Conservation (phyloP, 176 grass and related monocot genomes). For the Carex cristatella region DNA sequence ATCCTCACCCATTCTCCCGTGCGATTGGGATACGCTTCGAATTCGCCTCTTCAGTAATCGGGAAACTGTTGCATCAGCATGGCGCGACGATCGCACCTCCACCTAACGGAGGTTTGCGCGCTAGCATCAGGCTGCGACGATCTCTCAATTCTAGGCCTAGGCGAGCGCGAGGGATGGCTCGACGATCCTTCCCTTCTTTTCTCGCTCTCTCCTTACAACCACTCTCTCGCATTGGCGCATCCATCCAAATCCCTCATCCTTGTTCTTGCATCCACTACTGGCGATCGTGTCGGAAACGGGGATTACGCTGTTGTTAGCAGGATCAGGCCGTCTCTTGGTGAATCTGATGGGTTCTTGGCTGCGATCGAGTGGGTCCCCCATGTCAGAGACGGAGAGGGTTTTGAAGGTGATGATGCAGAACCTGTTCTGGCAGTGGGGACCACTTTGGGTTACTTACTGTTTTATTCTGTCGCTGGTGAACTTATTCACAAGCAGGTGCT, state of each 20-base stretch:
- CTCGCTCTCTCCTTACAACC: slow-evolving; percentile 39
- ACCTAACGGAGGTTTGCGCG: slow-evolving; percentile 65
- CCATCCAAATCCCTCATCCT: slow-evolving; percentile 30
- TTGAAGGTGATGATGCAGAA: not conserved
- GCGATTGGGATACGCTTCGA: no score
- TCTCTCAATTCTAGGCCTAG: slow-evolving; percentile 47
- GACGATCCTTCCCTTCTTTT: slow-evolving; percentile 57
- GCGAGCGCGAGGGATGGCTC: slow-evolving; percentile 77
- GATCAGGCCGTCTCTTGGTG: slow-evolving; percentile 35
- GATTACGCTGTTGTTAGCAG: not conserved
- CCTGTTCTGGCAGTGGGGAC: slow-evolving; percentile 48
- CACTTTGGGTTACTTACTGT: slow-evolving; percentile 52
- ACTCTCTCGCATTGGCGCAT: slow-evolving; percentile 55
- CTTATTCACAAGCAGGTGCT: slow-evolving; percentile 85
- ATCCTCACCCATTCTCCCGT: no score
- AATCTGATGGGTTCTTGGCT: slow-evolving; percentile 54
- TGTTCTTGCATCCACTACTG: slow-evolving; percentile 25
- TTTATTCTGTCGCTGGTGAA: slow-evolving; percentile 59
- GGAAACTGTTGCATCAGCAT: not conserved
- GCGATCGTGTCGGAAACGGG: not conserved
- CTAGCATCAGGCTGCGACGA: slow-evolving; percentile 42
- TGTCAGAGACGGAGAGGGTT: not conserved
- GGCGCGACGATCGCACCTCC: slow-evolving; percentile 48
- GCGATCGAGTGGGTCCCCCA: slow-evolving; percentile 70
- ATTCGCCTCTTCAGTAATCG: not conserved